Percentiles rank a stretch among this genome's conserved stretches.
phyloP scores from a whole-genome alignment of 2,329 filamentous ascomycete genomes.

The Trematosphaeria pertusa region DNA sequence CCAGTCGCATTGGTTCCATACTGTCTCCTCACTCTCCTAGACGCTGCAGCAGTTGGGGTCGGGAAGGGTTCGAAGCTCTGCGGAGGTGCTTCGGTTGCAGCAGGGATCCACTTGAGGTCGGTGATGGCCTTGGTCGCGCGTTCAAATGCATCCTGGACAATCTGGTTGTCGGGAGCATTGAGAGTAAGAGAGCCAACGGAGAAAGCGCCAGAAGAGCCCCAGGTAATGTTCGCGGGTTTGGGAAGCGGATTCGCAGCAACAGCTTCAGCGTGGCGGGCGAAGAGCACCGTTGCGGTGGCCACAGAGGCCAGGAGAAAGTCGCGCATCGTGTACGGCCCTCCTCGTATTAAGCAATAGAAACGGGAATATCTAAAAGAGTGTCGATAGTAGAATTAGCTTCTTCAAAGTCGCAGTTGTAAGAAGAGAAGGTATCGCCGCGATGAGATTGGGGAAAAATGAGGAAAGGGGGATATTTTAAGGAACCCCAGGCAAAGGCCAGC shows the following conservation, averaged over 20 bases:
- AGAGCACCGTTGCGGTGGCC: slow-evolving; percentile 41
- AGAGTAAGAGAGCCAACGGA: slow-evolving; percentile 50
- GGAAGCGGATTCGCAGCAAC: slow-evolving; percentile 63
- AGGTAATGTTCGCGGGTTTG: slow-evolving; percentile 60
- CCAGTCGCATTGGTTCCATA: slow-evolving; percentile 34
- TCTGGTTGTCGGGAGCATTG: slow-evolving; percentile 43
- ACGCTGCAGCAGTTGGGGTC: slow-evolving; percentile 39
- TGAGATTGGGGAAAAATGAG: slow-evolving; percentile 19
- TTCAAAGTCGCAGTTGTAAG: slow-evolving; percentile 7
- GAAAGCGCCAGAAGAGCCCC: slow-evolving; percentile 60
- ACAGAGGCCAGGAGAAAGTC: slow-evolving; percentile 36
- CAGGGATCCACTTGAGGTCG: slow-evolving; percentile 61
- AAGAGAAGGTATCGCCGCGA: slow-evolving; percentile 12
- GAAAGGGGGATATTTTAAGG: slow-evolving; percentile 29
- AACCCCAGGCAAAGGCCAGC: slow-evolving; percentile 1
- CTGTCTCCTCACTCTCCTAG: slow-evolving; percentile 29
- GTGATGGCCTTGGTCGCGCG: slow-evolving; percentile 58
- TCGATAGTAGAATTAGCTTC: slow-evolving; percentile 8
- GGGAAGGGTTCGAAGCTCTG: slow-evolving; percentile 61
- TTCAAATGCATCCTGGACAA: slow-evolving; percentile 56
- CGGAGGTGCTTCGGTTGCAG: slow-evolving; percentile 60
- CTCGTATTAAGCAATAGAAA: slow-evolving; percentile 3
- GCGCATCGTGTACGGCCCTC: slow-evolving; percentile 33
- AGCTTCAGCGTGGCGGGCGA: slow-evolving; percentile 49
- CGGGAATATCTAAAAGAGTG: slow-evolving; percentile 11